phyloP scores from a whole-genome alignment of 768 basidiomycete species.

The Glaciozyma martinii region DNA sequence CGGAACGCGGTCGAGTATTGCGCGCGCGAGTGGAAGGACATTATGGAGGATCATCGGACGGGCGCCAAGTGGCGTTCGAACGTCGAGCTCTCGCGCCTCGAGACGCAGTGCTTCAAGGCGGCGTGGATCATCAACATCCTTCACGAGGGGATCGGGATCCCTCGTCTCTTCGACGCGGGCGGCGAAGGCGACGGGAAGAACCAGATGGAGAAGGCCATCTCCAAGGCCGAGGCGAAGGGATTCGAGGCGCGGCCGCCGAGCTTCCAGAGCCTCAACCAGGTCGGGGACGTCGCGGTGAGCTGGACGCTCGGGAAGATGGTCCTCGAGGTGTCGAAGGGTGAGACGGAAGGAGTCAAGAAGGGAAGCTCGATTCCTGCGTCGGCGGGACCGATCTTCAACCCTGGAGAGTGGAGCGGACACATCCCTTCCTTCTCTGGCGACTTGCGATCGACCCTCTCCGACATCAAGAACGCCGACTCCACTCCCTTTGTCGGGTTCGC shows the following conservation, averaged over 20 bases:
- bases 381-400: neutral
- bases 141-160: conserved; percentile 91
- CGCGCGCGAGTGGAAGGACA: conserved; percentile 62
- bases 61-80: conserved; percentile 52
- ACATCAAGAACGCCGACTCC: conserved; percentile 13
- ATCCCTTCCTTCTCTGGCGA: conserved; percentile 20
- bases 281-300: conserved; percentile 84
- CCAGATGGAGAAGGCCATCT: conserved; percentile 54
- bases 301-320: conserved; percentile 99
- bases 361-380: neutral
- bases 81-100: conserved; percentile 75
- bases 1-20: conserved; percentile 84
- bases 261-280: conserved; percentile 87
- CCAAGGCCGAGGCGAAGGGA: conserved; percentile 72
- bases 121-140: conserved; percentile 95
- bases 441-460: conserved; percentile 16
- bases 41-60: conserved; percentile 56
- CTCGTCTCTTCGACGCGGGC: conserved; percentile 72
- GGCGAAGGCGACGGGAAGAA: conserved; percentile 50
- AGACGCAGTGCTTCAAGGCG: conserved; percentile 99
- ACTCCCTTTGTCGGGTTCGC: conserved; percentile 14
- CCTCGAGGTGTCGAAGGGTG: conserved; percentile 56
- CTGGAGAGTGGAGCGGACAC: conserved; percentile 16
- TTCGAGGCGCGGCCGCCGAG: conserved; percentile 44
- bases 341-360: neutral